Percentiles rank a stretch among this genome's conserved stretches.
phyloP scores from a whole-genome alignment of 1,284 basidiomycete species.

The Sporisorium sorghi region DNA sequence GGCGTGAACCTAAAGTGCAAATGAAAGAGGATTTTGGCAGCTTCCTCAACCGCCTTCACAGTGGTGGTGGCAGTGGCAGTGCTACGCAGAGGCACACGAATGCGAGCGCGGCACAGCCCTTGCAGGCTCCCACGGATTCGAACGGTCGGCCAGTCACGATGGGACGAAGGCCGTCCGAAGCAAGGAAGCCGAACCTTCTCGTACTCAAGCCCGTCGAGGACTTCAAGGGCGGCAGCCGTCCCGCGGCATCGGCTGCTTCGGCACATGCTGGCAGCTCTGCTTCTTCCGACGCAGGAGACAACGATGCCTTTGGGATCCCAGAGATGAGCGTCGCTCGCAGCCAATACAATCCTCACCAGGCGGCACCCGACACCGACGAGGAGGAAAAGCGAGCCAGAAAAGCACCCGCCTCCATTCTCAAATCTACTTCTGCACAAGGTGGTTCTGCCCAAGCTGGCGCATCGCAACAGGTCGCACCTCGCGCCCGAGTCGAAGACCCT shows the following conservation, averaged over 20 bases:
- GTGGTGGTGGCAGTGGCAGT: neutral
- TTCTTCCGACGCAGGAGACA: constrained; percentile 29
- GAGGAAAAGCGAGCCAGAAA: constrained; percentile 6
- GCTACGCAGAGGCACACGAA: neutral
- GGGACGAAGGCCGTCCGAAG: constrained; percentile 24
- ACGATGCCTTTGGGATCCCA: constrained; percentile 30
- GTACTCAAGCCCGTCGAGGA: constrained; percentile 32
- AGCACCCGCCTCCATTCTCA: constrained; percentile 7
- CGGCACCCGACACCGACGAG: constrained; percentile 16
- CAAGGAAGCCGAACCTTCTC: constrained; percentile 24
- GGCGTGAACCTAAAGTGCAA: constrained; percentile 29
- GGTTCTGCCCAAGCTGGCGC: neutral
- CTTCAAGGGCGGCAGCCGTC: constrained; percentile 29
- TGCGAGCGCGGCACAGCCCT: neutral
- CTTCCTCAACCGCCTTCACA: constrained; percentile 25
- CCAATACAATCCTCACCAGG: constrained; percentile 39
- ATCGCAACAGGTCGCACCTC: neutral
- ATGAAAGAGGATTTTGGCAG: constrained; percentile 19
- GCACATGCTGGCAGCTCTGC: constrained; percentile 11
- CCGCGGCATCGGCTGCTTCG: neutral
- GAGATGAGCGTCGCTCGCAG: constrained; percentile 37
- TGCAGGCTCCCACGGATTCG: constrained; percentile 17
- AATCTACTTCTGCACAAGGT: neutral
- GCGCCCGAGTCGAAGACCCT: constrained; percentile 22
- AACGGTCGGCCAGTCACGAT: constrained; percentile 12